Base-by-base conservation (phyloP, 2,329 filamentous ascomycete species). In the Arthrobotrys sphaeroides region DNA sequence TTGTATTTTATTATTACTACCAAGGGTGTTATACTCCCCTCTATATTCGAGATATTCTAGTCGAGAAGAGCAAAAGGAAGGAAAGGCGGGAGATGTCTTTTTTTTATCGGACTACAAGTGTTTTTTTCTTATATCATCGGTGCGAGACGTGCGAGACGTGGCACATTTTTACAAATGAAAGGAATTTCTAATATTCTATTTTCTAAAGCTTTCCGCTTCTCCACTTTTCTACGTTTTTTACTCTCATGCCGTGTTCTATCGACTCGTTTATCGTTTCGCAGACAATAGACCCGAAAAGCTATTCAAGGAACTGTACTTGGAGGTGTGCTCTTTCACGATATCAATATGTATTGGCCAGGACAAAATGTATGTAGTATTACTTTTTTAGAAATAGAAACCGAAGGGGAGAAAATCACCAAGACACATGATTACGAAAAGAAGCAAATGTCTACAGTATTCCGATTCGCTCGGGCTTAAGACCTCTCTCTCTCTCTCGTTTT, bases 101-200 rank as follows among this genome's bases (percentile, higher is more conserved):
- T 24, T 53, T 53, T 53, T 10, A 16, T 13, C 26, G 31, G 12
- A 33, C 22, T 40, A 22, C 16, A 13, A 40, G 4, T 49, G 7
- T 74, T 28, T 65, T 70, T 72, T 76, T 57, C 42, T 59, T 66
- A 77, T 70, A 33, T 51, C 77, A 45, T 22, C 45, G 40, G 38
- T 24, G 18, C 28, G 26, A 1, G 5, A n/a, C 26, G 61, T 55
- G 51, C 51, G 51, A 55, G 18, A 38, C n/a, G 31, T 24, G 51
- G 51, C 51, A 55, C 51, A 13, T 38, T 55, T 55, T 59, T 26
- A 31, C 10, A 40, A 59, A 59, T 59, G n/a, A 18, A 59, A 59
- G 53, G 33, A 33, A 42, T 22, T 38, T 42, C 26, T 59, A 59
- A 40, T 18, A 22, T 20, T 16, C 3, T 16, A 20, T 22, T 6